Percentiles rank a stretch among this genome's conserved stretches.
Evolutionary conservation across 2,329 filamentous ascomycete genomes (phyloP).

Genomic region (Albifimbria verrucaria): DNA sequence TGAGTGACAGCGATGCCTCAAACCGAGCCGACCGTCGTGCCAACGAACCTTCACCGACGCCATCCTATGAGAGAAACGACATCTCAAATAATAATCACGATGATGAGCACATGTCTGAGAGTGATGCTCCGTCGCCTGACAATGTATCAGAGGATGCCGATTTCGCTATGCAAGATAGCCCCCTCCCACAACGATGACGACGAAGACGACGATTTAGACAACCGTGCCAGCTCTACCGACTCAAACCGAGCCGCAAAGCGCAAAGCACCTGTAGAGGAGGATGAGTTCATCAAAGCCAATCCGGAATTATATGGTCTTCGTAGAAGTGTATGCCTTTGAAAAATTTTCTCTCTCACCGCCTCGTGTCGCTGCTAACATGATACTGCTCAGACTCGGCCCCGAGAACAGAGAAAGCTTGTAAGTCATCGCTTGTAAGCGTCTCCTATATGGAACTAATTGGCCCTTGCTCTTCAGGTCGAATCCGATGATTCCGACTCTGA

Average conservation of each 20-base stretch:
- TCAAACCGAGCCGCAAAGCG: slow-evolving; percentile 71
- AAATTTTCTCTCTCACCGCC: slow-evolving; percentile 13
- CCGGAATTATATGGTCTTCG: slow-evolving; percentile 93
- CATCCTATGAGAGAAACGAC: slow-evolving; percentile 40
- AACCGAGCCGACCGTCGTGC: slow-evolving; percentile 62
- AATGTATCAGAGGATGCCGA: slow-evolving; percentile 67
- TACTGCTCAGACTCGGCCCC: slow-evolving; percentile 48
- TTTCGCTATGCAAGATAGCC: slow-evolving; percentile 69
- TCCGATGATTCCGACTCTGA: slow-evolving; percentile 71
- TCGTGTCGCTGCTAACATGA: slow-evolving; percentile 25
- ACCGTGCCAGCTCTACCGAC: slow-evolving; percentile 67
- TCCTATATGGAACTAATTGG: background rate
- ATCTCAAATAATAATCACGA: slow-evolving; percentile 35
- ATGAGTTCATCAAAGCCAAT: slow-evolving; percentile 84
- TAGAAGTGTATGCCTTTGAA: slow-evolving; percentile 70
- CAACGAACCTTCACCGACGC: slow-evolving; percentile 40
- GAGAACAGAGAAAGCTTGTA: slow-evolving; percentile 57
- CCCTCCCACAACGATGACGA: slow-evolving; percentile 41
- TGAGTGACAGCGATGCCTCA: slow-evolving; percentile 69
- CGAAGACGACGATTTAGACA: slow-evolving; percentile 44
- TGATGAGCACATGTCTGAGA: slow-evolving; percentile 39
- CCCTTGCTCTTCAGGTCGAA: slow-evolving; percentile 36
- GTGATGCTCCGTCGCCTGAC: slow-evolving; percentile 46
- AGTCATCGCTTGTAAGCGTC: slow-evolving; percentile 20
- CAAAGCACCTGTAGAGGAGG: slow-evolving; percentile 65